Evolutionary conservation across 768 basidiomycete species (phyloP).

Genomic region (Mycena galericulata): DNA sequence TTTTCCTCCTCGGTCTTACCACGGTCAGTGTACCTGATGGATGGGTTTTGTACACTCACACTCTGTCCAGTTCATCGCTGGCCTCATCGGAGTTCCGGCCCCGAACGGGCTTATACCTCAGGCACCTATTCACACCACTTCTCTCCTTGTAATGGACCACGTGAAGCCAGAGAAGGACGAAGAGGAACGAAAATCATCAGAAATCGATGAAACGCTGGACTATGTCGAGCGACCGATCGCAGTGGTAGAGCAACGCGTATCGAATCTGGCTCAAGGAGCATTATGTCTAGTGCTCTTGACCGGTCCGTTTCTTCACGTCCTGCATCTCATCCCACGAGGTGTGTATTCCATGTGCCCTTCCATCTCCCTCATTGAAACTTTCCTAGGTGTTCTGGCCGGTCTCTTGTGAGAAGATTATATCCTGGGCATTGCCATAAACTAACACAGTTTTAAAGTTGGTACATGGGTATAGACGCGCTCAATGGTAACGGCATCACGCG

Average conservation of each 20-base stretch:
- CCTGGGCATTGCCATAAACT: neutral
- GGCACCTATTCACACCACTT: conserved; percentile 93
- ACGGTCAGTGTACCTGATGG: conserved; percentile 50
- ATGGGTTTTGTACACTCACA: neutral
- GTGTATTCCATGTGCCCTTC: conserved; percentile 27
- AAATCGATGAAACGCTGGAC: conserved; percentile 37
- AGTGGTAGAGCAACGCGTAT: conserved; percentile 94
- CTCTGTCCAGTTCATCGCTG: conserved; percentile 75
- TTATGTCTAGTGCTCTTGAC: conserved; percentile 85
- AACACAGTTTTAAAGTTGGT: conserved; percentile 68
- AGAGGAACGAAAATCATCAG: conserved; percentile 40
- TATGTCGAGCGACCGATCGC: conserved; percentile 68
- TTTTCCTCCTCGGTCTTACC: conserved; percentile 90
- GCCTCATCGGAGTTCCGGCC: conserved; percentile 87
- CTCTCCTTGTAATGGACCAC: conserved; percentile 77
- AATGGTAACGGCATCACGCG: conserved; percentile 84
- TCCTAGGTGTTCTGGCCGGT: conserved; percentile 78
- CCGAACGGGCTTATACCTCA: conserved; percentile 89
- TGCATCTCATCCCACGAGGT: conserved; percentile 83
- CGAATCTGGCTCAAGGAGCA: conserved; percentile 87
- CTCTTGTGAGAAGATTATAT: conserved; percentile 77
- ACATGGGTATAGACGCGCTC: conserved; percentile 90
- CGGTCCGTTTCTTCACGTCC: conserved; percentile 83
- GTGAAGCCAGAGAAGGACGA: conserved; percentile 52
- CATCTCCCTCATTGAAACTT: conserved; percentile 6